Evolutionary conservation across 2,329 filamentous ascomycete species (phyloP), one percentile per base, ranked within the genome.

Genomic region (Penicillium sp.): DNA sequence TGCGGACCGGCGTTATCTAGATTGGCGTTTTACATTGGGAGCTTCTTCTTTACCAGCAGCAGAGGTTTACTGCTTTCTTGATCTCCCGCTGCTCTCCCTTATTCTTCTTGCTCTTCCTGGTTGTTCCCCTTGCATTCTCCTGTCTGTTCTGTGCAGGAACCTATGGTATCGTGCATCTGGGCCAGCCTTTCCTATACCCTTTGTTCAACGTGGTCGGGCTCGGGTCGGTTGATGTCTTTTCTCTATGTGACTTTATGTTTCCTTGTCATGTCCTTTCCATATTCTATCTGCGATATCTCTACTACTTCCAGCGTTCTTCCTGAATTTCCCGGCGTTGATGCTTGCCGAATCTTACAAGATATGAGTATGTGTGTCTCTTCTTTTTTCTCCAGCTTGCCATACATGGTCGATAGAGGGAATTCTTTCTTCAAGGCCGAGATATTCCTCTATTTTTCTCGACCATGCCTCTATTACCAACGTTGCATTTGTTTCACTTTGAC

Each of bases 101-200:
- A 41, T 42, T 54, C 47, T 53, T 44, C 45, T 45, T 39, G 32
- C 39, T 25, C 44, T 46, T 42, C 52, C 15, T 44, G 23, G 8
- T 51, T n/a, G 46, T 46, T 35, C 53, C 50, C 50, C 47, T 55
- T 58, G 44, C 56, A 54, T 60, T 37, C 35, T 52, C 43, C 46
- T 52, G 37, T 44, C 46, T 53, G 44, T 54, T 41, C 42, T 43
- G 47, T 45, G 38, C 20, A 27, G 52, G 42, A 46, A 38, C 52
- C 44, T 50, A 53, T 46, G 52, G 54, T 65, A 67, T 63, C 65
- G 58, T 60, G 66, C 62, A 66, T 65, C 57, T 57, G 60, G 55
- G 58, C 59, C 59, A 62, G 49, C 42, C 56, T 61, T 61, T 62
- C 57, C 57, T 66, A 69, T 69, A 69, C 66, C 66, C 66, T 59